phyloP scores from a whole-genome alignment of 2,329 filamentous ascomycete genomes.

The Exserohilum turcica region DNA sequence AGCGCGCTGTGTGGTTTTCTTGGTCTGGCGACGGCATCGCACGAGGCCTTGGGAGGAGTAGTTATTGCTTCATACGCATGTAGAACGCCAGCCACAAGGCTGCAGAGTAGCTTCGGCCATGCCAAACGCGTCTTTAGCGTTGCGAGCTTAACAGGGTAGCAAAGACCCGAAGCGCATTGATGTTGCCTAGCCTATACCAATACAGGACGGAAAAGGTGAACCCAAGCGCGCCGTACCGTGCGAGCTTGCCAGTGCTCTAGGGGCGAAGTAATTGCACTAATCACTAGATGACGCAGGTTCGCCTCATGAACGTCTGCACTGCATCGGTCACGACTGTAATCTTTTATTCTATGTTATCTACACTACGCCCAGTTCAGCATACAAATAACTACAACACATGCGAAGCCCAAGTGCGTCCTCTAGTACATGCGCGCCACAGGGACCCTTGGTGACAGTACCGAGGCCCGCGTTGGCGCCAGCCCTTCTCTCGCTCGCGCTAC shows the following conservation, averaged over 20 bases:
- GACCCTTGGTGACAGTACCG: neutral
- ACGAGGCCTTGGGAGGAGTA: conserved; percentile 1
- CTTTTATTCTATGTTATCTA: neutral
- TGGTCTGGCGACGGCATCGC: neutral
- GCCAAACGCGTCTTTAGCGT: neutral
- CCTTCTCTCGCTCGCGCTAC: neutral
- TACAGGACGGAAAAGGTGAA: conserved; percentile 1
- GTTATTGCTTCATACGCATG: conserved; percentile 3
- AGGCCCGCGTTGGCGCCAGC: neutral
- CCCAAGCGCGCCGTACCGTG: neutral
- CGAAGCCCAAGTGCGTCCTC: too few relatives aligned
- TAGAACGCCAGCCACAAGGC: conserved; percentile 1
- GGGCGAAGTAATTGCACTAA: neutral
- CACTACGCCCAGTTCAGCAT: too few relatives aligned
- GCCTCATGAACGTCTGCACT: neutral
- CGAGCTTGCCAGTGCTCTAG: neutral
- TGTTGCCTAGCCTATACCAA: conserved; percentile 1
- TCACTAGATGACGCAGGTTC: neutral
- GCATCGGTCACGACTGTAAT: conserved; percentile 1
- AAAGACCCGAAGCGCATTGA: conserved; percentile 1
- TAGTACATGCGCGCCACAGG: conserved; percentile 4
- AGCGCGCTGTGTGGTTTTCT: neutral
- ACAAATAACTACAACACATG: too few relatives aligned
- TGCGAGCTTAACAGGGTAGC: conserved; percentile 1
- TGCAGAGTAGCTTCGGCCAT: too few relatives aligned